Conservation (phyloP, 148 eudicot genomes). For the Rhododendron simsii region DNA sequence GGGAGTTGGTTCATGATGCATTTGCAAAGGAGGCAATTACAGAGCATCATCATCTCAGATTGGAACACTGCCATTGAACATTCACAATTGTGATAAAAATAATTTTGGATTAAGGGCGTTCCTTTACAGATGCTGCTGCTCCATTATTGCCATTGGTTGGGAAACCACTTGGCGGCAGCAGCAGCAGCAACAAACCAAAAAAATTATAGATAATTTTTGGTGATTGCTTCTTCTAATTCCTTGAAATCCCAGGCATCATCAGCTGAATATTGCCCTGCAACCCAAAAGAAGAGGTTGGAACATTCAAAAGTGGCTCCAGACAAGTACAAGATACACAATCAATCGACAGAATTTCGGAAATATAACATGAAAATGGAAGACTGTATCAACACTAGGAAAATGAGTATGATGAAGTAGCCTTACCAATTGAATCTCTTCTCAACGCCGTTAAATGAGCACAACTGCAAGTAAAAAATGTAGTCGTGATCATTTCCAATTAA, state of each 20-base stretch:
- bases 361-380: neutral
- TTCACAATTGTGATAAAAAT: neutral
- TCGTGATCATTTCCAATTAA: neutral
- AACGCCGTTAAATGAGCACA: conserved; percentile 93
- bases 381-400: neutral
- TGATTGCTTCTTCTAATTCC: conserved; percentile 71
- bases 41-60: neutral
- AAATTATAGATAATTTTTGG: conserved; percentile 59
- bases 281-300: neutral
- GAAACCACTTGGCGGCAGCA: neutral
- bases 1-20: neutral
- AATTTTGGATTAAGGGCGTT: neutral
- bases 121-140: neutral
- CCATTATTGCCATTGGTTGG: neutral
- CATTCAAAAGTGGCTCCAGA: neutral
- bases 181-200: neutral
- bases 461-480: conserved; percentile 46
- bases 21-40: neutral
- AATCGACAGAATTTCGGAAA: neutral
- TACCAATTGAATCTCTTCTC: conserved; percentile 97
- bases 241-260: conserved; percentile 94
- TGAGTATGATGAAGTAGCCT: conserved; percentile 9
- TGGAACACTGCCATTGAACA: neutral
- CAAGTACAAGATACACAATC: neutral
- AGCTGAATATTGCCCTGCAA: conserved; percentile 68